Evolutionary conservation across 768 basidiomycete species (phyloP).

Genomic region (Boletus bicolor): DNA sequence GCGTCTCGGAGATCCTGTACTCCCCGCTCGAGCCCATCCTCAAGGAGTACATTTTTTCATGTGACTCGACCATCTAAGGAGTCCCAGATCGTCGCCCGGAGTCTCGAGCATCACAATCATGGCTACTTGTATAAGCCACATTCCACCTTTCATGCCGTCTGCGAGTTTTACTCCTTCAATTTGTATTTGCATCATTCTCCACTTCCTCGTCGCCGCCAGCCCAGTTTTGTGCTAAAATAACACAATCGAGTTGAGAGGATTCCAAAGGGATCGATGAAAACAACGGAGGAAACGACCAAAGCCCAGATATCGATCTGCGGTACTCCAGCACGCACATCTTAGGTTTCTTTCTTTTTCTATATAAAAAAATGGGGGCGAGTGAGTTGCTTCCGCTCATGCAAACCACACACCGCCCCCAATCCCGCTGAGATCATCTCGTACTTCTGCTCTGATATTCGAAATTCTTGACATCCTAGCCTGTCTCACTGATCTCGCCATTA

Average conservation of each 20-base stretch:
- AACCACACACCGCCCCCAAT: not conserved
- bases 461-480: too few relatives aligned
- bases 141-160: not conserved
- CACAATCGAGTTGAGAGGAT: not conserved
- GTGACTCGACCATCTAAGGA: not conserved
- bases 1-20: not conserved
- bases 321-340: not conserved
- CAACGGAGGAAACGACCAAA: not conserved
- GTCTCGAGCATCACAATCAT: not conserved
- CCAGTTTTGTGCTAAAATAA: not conserved
- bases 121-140: not conserved
- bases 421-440: not conserved
- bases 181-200: not conserved
- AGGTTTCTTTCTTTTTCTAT: not conserved
- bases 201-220: not conserved
- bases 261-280: not conserved
- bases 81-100: not conserved
- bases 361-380: too few relatives aligned
- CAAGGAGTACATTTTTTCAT: not conserved
- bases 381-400: too few relatives aligned
- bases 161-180: not conserved
- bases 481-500: too few relatives aligned
- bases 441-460: too few relatives aligned
- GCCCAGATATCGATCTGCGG: not conserved
- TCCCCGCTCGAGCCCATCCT: too few relatives aligned